Base-by-base conservation (phyloP, 2,329 filamentous ascomycete species). In the Talaromyces sp. region DNA sequence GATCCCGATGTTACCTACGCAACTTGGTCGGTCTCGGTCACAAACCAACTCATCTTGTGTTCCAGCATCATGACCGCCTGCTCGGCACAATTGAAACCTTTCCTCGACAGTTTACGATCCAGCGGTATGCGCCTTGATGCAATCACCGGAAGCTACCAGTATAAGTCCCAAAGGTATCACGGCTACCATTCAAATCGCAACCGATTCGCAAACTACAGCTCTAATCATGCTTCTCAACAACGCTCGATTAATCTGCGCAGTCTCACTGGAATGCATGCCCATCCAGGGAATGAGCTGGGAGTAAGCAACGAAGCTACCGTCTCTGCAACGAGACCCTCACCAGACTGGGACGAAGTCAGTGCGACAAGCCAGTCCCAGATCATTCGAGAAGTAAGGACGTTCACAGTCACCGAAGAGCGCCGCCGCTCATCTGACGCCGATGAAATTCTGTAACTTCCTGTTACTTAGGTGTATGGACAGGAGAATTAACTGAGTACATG, bases 21-120 rank as follows among this genome's bases (percentile, higher is more conserved):
- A 43, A 67, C 66, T 5, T 73, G 71, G 72, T 60, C 68, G 0
- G 67, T 71, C 19, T 31, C 63, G 1, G 48, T 73, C 9, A 68
- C 2, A 71, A 71, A 62, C 19, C 60, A 63, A 27, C 33, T 63
- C 24, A 35, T 63, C 37, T 16, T 63, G 14, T 64, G 60, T 19
- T 47, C 73, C 10, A 73, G 72, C 61, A 73, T 75, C 7, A 62
- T 74, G 24, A 72, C 71, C 2, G 68, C 72, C 4, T 74, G 73
- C 24, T 65, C 72, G 6, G 72, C 73, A 3, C 72, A 74, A 19
- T 72, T 75, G 63, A 75, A 74, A 22, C 71, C 71, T 0, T 73
- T 75, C 65, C 62, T 75, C 16, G 69, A 72, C 19, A 71, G 68
- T 19, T 66, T 75, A 9, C 72, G 70, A 27, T 74, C 73, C 13